Evolutionary conservation across 257 asterid genomes (phyloP), one percentile per base, ranked within the genome.

Genomic region (Asclepias syriaca): DNA sequence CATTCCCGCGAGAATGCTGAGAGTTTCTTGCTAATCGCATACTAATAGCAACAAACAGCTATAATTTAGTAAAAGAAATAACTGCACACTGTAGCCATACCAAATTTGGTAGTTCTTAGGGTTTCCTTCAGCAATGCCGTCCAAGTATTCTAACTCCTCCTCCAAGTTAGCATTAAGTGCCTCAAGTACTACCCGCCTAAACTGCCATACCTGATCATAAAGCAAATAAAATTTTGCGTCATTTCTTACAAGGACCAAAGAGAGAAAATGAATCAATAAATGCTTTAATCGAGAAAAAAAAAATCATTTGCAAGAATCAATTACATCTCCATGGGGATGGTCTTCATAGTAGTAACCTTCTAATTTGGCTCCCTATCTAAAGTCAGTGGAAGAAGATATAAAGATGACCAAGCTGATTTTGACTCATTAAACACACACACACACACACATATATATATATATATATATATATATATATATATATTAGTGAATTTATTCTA

Each of bases 31-130:
- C 48, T 43, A 43, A 43, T 43, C 10, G 2, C 48, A 43, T 43
- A 43, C 48, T 43, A 43, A 8, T 43, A 43, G 11, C 48, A 43
- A 43, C 48, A 43, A 37, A 61, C 12, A 37, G 68, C 19, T 37
- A 45, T 64, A 39, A 6, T 49, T 37, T 6, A 37, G 21, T 3
- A 3, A 18, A 19, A 37, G 18, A 34, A 64, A 16, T 18, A 15
- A 40, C 45, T 39, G 69, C 32, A 63, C 69, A 29, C 4, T 51
- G 19, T 12, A 29, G 53, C 34, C 65, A 65, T 82, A 92, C 99
- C 98, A 95, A 76, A 95, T 83, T 73, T 92, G 99, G 82, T 95
- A 95, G 82, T 95, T 95, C 83, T 95, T 95, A 54, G 96, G 63
- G 68, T 86, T 92, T 56, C 76, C 89, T 72, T 75, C 81, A 5